Conservation (phyloP, 2,329 filamentous ascomycete genomes). For the Sporothrix schenckii region DNA sequence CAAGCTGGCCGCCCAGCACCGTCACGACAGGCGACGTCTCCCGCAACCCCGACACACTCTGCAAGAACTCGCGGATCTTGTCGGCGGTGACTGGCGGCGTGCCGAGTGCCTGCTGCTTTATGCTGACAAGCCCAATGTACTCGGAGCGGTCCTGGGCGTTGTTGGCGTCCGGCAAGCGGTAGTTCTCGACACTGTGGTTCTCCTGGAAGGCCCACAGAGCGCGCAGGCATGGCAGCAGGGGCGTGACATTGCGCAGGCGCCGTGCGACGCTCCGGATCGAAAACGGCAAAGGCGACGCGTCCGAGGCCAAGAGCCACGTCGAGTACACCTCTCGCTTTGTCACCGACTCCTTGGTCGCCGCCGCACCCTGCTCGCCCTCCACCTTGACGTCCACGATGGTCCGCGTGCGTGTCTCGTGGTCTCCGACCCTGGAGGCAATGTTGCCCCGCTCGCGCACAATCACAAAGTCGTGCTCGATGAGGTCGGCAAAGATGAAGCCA, state of each 20-base stretch:
- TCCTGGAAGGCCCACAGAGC: constrained; percentile 88
- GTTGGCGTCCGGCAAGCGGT: constrained; percentile 46
- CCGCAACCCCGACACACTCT: constrained; percentile 70
- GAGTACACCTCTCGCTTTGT: constrained; percentile 91
- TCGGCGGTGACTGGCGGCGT: constrained; percentile 70
- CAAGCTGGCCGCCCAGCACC: constrained; percentile 84
- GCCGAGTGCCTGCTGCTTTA: constrained; percentile 74
- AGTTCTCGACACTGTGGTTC: constrained; percentile 55
- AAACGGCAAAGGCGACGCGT: constrained; percentile 70
- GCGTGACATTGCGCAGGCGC: constrained; percentile 74
- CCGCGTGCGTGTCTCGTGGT: constrained; percentile 74
- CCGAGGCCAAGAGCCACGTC: constrained; percentile 79
- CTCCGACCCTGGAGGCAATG: constrained; percentile 58
- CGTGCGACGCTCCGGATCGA: constrained; percentile 71
- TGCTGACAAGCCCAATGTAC: constrained; percentile 77
- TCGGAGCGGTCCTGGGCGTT: constrained; percentile 66
- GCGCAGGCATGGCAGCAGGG: constrained; percentile 80
- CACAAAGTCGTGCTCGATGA: constrained; percentile 87
- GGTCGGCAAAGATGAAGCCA: constrained; percentile 91
- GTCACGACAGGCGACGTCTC: constrained; percentile 87
- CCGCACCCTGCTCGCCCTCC: constrained; percentile 62
- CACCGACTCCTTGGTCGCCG: constrained; percentile 65
- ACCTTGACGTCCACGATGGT: constrained; percentile 71
- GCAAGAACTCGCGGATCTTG: constrained; percentile 80
- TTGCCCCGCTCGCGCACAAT: constrained; percentile 86